phyloP scores from a whole-genome alignment of 768 basidiomycete species.

The Boletus eberwhitei region DNA sequence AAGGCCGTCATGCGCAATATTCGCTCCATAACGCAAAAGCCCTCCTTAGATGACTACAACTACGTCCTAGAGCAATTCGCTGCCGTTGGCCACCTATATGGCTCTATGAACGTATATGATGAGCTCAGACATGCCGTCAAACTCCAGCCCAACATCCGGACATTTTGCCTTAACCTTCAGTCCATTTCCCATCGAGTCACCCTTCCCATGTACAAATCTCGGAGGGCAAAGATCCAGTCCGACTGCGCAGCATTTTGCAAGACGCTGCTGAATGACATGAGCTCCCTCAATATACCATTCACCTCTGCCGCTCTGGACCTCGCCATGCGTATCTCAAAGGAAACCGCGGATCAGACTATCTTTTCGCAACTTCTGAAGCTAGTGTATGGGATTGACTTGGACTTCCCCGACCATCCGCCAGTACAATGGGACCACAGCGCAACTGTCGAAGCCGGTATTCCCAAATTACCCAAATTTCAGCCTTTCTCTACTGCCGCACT shows the following conservation, averaged over 20 bases:
- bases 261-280: slow-evolving; percentile 60
- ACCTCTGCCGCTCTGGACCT: slow-evolving; percentile 65
- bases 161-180: slow-evolving; percentile 63
- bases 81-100: slow-evolving; percentile 65
- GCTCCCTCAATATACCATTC: slow-evolving; percentile 41
- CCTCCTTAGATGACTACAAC: slow-evolving; percentile 63
- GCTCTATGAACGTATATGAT: slow-evolving; percentile 56
- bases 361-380: slow-evolving; percentile 61
- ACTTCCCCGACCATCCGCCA: slow-evolving; percentile 67
- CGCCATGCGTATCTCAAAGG: slow-evolving; percentile 64
- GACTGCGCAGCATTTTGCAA: slow-evolving; percentile 48
- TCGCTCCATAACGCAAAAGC: slow-evolving; percentile 43
- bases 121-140: slow-evolving; percentile 48
- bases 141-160: slow-evolving; percentile 47
- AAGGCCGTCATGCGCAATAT: slow-evolving; percentile 70
- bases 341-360: slow-evolving; percentile 48
- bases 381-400: slow-evolving; percentile 75
- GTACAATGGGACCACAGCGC: slow-evolving; percentile 15
- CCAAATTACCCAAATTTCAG: slow-evolving; percentile 28
- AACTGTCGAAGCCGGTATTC: slow-evolving; percentile 10
- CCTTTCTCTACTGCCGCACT: slow-evolving; percentile 63
- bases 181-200: slow-evolving; percentile 66
- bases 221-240: slow-evolving; percentile 34
- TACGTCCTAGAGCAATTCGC: slow-evolving; percentile 74
- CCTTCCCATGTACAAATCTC: slow-evolving; percentile 47